Conservation (phyloP, 768 basidiomycete species). For the Chalciporus sphaerocephalus region DNA sequence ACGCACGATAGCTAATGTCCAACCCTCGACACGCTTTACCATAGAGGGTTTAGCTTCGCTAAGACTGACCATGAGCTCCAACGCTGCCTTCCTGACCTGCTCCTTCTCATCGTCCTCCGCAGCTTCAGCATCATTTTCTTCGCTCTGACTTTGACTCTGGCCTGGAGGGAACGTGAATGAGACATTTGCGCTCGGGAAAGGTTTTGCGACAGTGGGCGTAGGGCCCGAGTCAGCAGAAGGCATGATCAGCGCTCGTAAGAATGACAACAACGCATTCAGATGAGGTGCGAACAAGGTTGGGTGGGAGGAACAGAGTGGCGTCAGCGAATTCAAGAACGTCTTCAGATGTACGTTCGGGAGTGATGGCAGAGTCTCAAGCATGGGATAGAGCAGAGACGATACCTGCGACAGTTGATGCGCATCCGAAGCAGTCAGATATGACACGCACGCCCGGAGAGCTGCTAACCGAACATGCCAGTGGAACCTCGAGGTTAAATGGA, state of each 20-base stretch:
- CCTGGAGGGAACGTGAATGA: constrained; percentile 41
- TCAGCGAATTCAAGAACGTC: constrained; percentile 62
- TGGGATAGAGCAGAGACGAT: constrained; percentile 57
- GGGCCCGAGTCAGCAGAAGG: constrained; percentile 53
- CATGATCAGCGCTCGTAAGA: constrained; percentile 68
- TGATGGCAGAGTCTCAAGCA: constrained; percentile 68
- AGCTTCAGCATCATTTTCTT: constrained; percentile 32
- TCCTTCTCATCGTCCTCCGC: constrained; percentile 62
- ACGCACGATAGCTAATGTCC: constrained; percentile 65
- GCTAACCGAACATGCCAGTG: constrained; percentile 61
- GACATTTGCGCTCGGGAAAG: constrained; percentile 33
- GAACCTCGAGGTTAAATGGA: neutral
- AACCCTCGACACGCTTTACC: constrained; percentile 64
- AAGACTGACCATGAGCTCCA: constrained; percentile 83
- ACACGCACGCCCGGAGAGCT: constrained; percentile 63
- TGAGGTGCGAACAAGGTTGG: constrained; percentile 74
- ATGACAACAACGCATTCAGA: constrained; percentile 59
- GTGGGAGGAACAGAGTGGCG: constrained; percentile 63
- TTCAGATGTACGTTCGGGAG: constrained; percentile 55
- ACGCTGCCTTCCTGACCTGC: constrained; percentile 64
- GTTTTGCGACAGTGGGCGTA: constrained; percentile 49
- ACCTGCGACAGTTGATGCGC: constrained; percentile 57
- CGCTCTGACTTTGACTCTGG: constrained; percentile 26
- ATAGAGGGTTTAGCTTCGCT: constrained; percentile 69
- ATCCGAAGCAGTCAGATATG: constrained; percentile 64